These are phyloP conservation scores for Macroventuria anomochaeta DNA, from an alignment of 2,329 filamentous ascomycete genomes.

Conservation along the genomic window DNA sequence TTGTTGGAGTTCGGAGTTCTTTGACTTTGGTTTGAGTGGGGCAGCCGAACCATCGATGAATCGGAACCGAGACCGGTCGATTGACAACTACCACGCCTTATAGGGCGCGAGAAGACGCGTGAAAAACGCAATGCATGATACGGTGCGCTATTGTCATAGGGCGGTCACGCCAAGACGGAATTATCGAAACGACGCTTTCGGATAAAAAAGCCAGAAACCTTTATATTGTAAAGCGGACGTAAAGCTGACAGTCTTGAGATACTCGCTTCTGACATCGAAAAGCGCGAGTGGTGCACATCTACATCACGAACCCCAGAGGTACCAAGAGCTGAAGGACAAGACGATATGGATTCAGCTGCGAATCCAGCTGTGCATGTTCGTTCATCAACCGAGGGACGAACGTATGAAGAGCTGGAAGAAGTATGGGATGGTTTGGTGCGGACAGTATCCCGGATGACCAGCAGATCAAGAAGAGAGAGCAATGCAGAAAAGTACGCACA, in stretches of 20 bases:
- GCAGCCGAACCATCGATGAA: conserved; percentile 6
- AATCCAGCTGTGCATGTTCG: conserved; percentile 37
- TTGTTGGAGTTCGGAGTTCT: conserved; percentile 15
- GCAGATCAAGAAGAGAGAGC: conserved; percentile 24
- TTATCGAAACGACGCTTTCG: conserved; percentile 4
- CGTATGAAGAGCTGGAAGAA: conserved; percentile 21
- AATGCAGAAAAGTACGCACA: conserved; percentile 15
- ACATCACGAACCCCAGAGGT: not conserved
- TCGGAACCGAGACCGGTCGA: conserved; percentile 9
- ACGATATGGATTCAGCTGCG: conserved; percentile 37
- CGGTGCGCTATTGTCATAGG: not conserved
- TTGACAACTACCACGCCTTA: conserved; percentile 2
- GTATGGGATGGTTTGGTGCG: conserved; percentile 27
- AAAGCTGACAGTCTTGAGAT: not conserved
- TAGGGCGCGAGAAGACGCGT: conserved; percentile 2
- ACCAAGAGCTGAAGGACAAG: not conserved
- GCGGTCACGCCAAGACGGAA: conserved; percentile 13
- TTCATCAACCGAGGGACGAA: conserved; percentile 19
- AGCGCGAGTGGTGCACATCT: not conserved
- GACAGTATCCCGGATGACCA: conserved; percentile 31
- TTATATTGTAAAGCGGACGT: not conserved
- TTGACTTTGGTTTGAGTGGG: conserved; percentile 4
- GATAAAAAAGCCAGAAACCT: conserved; percentile 1
- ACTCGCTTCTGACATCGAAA: not conserved
- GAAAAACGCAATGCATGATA: conserved; percentile 1